Base-by-base conservation (phyloP, 2,329 filamentous ascomycete species). In the Ophiostoma novo-ulmi region DNA sequence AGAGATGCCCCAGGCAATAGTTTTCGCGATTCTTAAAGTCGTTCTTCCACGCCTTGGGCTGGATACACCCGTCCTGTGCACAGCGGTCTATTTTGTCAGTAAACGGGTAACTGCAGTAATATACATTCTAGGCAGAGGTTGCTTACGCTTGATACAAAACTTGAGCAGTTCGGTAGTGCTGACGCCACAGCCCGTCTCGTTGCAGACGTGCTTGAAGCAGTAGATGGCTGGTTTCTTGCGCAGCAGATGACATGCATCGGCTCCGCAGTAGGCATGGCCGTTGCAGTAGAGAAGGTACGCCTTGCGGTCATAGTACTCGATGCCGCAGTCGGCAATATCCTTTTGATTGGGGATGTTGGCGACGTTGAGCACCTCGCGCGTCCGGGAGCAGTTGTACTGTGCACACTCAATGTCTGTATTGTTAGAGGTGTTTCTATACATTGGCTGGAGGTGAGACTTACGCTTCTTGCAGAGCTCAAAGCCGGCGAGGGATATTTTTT, bases 141-240 rank as follows among this genome's bases (percentile, higher is more conserved):
- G 5, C 71, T 4, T 36, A 73, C 71, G 73, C 1, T 2, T 13
- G 7, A 65, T 58, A 61, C 73, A 74, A 48, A 65, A 74, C 26
- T 66, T 70, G 36, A 63, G 35, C 7, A 36, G 35, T 17, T 61
- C 66, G 17, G 20, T 13, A 26, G 64, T 69, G 52, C 58, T 55
- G 3, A 48, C 41, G 26, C 1, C 11, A 61, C 73, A 74, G 70
- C 66, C 71, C 36, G 67, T 69, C 48, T 74, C 73, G 5, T 44
- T n/a, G 26, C 73, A 74, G 52, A 68, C 72, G 35, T 74, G 73
- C 48, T 71, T 70, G 35, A 65, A 67, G 67, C 73, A 74, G 69
- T 70, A 52, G 1, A 39, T n/a, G 10, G 71, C 68, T 4, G 52
- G 63, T 17, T 44, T 67, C 14, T 71, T 38, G 22, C 72, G 68